A percentile compares a stretch with the other conserved stretches of the same genome.
These are phyloP conservation scores for Solanum chmielewskii DNA, from an alignment of 257 asterid species.

Conservation along the genomic window DNA sequence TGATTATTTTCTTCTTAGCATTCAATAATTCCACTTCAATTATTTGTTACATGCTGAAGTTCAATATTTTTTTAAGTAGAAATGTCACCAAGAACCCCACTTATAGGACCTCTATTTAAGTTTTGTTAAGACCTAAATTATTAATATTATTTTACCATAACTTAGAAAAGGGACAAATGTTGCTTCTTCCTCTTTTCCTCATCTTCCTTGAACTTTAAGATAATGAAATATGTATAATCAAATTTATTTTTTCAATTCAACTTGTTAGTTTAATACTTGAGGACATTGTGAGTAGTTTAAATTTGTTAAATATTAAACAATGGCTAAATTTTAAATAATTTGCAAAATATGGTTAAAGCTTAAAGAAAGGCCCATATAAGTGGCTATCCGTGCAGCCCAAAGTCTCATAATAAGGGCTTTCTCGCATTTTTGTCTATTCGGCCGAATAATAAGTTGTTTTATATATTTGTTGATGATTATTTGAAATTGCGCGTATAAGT, in stretches of 20 bases:
- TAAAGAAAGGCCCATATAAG: background rate
- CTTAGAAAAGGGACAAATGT: background rate
- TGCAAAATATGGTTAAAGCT: background rate
- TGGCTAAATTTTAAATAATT: background rate
- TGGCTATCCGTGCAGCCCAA: background rate
- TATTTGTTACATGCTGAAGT: background rate
- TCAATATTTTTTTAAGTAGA: background rate
- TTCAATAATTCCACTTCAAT: background rate
- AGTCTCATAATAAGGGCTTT: background rate
- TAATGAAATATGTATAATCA: background rate
- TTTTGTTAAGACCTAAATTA: background rate
- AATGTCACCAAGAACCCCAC: background rate
- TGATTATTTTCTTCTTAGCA: background rate
- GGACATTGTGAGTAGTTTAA: background rate
- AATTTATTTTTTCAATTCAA: background rate
- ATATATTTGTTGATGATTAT: too few relatives aligned
- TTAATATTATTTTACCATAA: background rate
- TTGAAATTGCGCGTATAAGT: too few relatives aligned
- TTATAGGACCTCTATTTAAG: background rate
- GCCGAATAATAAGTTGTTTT: background rate
- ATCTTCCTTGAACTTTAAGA: background rate
- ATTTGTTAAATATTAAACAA: too few relatives aligned
- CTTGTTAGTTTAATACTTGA: background rate
- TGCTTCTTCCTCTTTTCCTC: background rate
- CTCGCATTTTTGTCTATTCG: background rate